Percentiles rank a stretch among this genome's conserved stretches.
Conservation (phyloP, 148 eudicot genomes). For the Rhododendron molle region DNA sequence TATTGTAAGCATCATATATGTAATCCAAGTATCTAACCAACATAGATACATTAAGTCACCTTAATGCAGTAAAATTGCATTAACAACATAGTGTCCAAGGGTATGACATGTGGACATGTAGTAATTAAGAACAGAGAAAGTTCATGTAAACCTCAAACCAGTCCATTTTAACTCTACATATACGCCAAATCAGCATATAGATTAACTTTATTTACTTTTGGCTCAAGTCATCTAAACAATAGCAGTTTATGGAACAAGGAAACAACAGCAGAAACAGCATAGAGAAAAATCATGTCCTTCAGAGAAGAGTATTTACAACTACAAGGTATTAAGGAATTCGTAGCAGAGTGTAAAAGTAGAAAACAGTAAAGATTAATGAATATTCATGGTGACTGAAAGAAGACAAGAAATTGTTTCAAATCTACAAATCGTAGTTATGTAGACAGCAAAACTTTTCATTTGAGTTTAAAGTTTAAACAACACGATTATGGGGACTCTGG, state of each 20-base stretch:
- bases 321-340: background rate
- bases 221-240: background rate
- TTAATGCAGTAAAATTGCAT: too few relatives aligned
- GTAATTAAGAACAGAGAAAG: background rate
- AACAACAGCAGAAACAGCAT: background rate
- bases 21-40: background rate
- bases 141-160: background rate
- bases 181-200: background rate
- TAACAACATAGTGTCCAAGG: background rate
- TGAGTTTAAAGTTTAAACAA: background rate
- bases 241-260: background rate
- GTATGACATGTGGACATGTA: background rate
- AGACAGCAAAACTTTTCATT: background rate
- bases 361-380: background rate
- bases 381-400: background rate
- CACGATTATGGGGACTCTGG: background rate
- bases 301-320: background rate
- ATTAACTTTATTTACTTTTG: background rate
- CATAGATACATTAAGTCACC: background rate
- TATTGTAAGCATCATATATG: background rate
- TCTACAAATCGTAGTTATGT: background rate
- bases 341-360: background rate
- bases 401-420: background rate
- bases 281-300: background rate
- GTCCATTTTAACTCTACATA: background rate